Evolutionary conservation across 176 grass and related monocot species (phyloP).

Genomic region (Eleusine indica): DNA sequence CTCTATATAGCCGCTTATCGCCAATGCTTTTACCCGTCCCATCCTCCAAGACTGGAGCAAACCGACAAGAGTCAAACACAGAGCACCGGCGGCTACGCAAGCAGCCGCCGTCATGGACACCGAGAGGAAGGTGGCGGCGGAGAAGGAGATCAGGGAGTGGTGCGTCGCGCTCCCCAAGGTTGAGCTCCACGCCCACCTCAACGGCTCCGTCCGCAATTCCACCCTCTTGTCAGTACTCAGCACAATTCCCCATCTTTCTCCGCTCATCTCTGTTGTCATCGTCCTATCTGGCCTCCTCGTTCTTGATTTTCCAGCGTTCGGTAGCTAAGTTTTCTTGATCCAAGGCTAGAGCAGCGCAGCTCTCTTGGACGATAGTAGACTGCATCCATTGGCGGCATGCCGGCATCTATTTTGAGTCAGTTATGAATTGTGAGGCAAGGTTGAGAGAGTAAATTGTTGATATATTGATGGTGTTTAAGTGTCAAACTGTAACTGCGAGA

Average conservation of each 20-base stretch:
- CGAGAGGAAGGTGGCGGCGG: slow-evolving; percentile 23
- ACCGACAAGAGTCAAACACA: not conserved
- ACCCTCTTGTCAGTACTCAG: slow-evolving; percentile 77
- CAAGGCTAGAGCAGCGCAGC: not conserved
- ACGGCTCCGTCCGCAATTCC: slow-evolving; percentile 90
- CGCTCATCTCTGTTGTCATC: not conserved
- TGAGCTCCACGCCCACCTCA: slow-evolving; percentile 98
- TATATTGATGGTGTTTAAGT: not conserved
- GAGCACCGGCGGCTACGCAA: not conserved
- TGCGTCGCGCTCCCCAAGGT: slow-evolving; percentile 84
- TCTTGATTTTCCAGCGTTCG: not conserved
- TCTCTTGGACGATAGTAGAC: not conserved
- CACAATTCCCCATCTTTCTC: slow-evolving; percentile 8
- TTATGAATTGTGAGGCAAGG: not conserved
- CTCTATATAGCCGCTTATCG: not conserved
- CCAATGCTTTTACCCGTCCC: not conserved
- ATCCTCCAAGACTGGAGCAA: not conserved
- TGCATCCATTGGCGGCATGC: not conserved
- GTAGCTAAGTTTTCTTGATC: not conserved
- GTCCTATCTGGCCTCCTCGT: not conserved
- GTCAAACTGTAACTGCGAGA: not conserved
- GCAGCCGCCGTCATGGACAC: slow-evolving; percentile 27
- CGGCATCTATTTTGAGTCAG: not conserved
- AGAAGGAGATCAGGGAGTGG: slow-evolving; percentile 70
- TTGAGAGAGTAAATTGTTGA: not conserved